Evolutionary conservation across 768 basidiomycete genomes (phyloP), one percentile per base, ranked within the genome.

Genomic region (Lentinula edodes): DNA sequence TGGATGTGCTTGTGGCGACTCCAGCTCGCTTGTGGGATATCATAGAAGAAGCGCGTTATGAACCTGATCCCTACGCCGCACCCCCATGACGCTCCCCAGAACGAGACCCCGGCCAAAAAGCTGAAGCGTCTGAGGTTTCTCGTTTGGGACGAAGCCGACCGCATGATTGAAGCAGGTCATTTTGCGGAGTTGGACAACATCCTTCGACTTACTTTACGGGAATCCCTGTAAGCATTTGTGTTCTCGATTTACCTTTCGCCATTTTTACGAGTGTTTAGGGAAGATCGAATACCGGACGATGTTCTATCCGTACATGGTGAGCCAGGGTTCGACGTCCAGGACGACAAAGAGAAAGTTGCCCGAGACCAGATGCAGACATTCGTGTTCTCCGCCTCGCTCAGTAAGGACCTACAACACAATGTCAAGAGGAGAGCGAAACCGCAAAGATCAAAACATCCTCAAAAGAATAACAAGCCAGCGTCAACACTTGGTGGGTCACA

Each of bases 1-100:
- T 91, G 1, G 95, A 99, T 70, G 80, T 98, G n/a, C 76, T 98
- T 15, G 89, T 98, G 0, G 96, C 94, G 7, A 98, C 97, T 0
- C 97, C 97, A 1, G 97, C 97, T 63, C 88, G 97, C 58, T 74
- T 99, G n/a, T 98, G 96, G 96, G 97, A 98, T 72, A 82, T 95
- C 41, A 80, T 97, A 55, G 81, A 90, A 73, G 87, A 90, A 73
- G 93, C 90, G 51, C 16, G 83, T 74, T 4, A 10, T 32, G 6
- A 9, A 3, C 15, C 32, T 50, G 9, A 13, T 39, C 6, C 16
- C 18, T 60, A 12, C n/a, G 15, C 20, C 23, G 10, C 34, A 6
- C 1, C 23, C 23, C 13, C 38, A 18, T 48, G 1, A 7, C 52
- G 39, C 23, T 6, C 2, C 4, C 57, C 15, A 98, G 92, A 88